Evolutionary conservation across 805 yeast species (phyloP).

Genomic region (Wickerhamomyces tratensis): DNA sequence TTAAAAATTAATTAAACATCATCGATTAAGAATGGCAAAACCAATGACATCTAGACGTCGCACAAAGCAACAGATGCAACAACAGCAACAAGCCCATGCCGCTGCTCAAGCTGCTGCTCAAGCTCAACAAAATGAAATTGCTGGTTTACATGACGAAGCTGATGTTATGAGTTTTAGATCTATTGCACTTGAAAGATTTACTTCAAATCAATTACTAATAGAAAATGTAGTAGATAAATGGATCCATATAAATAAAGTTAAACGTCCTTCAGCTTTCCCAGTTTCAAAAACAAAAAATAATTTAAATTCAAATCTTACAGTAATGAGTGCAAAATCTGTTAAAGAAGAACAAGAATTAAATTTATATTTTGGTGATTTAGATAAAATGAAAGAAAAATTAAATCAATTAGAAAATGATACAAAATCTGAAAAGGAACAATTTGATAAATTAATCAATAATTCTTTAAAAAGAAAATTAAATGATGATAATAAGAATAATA

Average conservation of each 20-base stretch:
- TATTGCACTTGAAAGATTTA: slow-evolving; percentile 33
- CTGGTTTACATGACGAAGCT: slow-evolving; percentile 38
- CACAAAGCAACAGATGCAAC: slow-evolving; percentile 9
- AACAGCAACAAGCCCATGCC: slow-evolving; percentile 2
- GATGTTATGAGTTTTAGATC: slow-evolving; percentile 39
- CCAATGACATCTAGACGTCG: slow-evolving; percentile 16
- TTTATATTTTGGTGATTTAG: slow-evolving; percentile 16
- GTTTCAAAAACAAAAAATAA: slow-evolving; percentile 3
- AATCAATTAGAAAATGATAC: slow-evolving; percentile 11
- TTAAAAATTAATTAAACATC: too few relatives aligned
- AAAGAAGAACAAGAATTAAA: slow-evolving; percentile 1
- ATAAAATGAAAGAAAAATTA: slow-evolving; percentile 14
- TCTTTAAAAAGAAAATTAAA: background rate
- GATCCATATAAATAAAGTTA: slow-evolving; percentile 34
- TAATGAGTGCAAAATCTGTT: too few relatives aligned
- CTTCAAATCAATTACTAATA: slow-evolving; percentile 37
- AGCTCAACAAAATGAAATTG: slow-evolving; percentile 13
- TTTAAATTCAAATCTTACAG: slow-evolving; percentile 1
- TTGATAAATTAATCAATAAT: too few relatives aligned
- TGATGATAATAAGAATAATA: slow-evolving; percentile 2
- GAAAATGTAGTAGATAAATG: slow-evolving; percentile 38
- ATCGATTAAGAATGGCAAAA: slow-evolving; percentile 6
- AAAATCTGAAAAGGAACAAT: background rate
- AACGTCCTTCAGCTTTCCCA: slow-evolving; percentile 27
- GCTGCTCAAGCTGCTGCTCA: slow-evolving; percentile 2